Evolutionary conservation across 176 grass and related monocot genomes (phyloP).

Genomic region (Miscanthus lutarioriparius): DNA sequence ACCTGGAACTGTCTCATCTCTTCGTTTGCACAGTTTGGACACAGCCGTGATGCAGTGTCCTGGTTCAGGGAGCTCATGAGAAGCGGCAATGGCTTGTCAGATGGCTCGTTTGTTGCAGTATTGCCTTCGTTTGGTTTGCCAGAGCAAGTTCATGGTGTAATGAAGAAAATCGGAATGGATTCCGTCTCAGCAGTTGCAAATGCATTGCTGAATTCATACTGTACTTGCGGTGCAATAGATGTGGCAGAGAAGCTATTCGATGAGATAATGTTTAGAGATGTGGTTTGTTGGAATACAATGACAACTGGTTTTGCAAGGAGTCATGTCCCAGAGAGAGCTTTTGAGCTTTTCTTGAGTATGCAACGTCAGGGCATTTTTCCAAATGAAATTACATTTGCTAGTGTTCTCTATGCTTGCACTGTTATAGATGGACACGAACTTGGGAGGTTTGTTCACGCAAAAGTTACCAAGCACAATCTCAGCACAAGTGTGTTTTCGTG

Average conservation of each 20-base stretch:
- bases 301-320: conserved; percentile 53
- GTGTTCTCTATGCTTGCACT: conserved; percentile 46
- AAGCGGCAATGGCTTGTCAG: conserved; percentile 39
- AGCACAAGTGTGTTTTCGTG: conserved; percentile 47
- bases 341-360: conserved; percentile 68
- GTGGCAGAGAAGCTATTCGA: conserved; percentile 50
- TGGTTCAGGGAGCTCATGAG: conserved; percentile 64
- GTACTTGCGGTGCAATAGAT: background rate
- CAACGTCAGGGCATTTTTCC: conserved; percentile 33
- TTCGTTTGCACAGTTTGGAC: conserved; percentile 43
- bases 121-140: conserved; percentile 51
- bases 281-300: conserved; percentile 78
- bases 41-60: conserved; percentile 22
- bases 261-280: conserved; percentile 39
- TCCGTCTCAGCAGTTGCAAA: conserved; percentile 53
- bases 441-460: conserved; percentile 61
- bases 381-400: conserved; percentile 50
- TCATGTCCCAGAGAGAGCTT: conserved; percentile 40
- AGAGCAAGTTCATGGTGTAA: conserved; percentile 51
- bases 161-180: conserved; percentile 49
- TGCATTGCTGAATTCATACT: conserved; percentile 56
- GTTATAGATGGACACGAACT: conserved; percentile 33
- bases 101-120: conserved; percentile 61
- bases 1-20: conserved; percentile 73
- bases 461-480: conserved; percentile 64